Evolutionary conservation across 2,329 filamentous ascomycete genomes (phyloP), one percentile per base, ranked within the genome.

Genomic region (Neocucurbitaria cava): DNA sequence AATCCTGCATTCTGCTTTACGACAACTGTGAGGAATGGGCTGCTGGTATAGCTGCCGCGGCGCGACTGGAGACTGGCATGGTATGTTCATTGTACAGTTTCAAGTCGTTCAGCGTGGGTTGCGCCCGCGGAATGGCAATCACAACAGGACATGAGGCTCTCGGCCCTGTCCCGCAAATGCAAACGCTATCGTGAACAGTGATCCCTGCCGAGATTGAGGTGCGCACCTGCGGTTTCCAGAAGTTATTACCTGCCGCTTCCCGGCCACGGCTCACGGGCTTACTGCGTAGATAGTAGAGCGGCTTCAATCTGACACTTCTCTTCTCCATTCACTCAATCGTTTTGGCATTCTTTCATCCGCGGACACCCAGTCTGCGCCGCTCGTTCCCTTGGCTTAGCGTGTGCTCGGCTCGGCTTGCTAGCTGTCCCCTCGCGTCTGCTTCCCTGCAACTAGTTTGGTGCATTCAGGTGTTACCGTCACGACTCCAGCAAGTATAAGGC

Each of bases 361-460:
- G 20, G 46, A 36, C 36, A 31, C 11, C 20, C 4, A 5, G 46
- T 42, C 46, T 42, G 30, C 38, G 24, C 30, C 36, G 28, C 23
- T 49, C 46, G 46, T 39, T 49, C 46, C 46, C 42, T 42, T 35
- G 36, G 43, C 42, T 42, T 35, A 46, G 43, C 41, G 41, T 46
- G 20, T 36, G 17, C 28, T 35, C 46, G 36, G 46, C 20, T 49
- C 38, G 24, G 13, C 24, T 41, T 52, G 23, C 38, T 39, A 39
- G 26, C 20, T 35, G n/a, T 41, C 20, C 23, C 21, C 39, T 21
- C 44, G 45, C 41, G 24, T 46, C 35, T 33, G 30, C 33, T 49
- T 50, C 38, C 47, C 44, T 51, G 55, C 43, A 42, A 38, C 55
- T 54, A 58, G 44, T 48, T 49, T 54, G 49, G 55, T 52, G 55